Conservation (phyloP, 2,329 filamentous ascomycete species). For the Xylaria sp. region DNA sequence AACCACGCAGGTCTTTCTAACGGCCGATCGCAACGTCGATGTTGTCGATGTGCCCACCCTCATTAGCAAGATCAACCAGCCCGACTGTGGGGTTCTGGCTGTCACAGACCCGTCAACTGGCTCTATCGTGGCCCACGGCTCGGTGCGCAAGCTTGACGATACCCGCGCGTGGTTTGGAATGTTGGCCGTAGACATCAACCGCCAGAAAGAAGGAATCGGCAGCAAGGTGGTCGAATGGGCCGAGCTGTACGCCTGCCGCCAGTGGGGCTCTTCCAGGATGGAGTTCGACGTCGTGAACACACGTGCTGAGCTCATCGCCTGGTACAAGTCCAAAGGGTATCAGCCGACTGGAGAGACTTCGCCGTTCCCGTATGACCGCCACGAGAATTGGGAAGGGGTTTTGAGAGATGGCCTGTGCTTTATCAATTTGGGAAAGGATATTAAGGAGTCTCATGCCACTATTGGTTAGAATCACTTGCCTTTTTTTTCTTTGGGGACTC, state of each 20-base stretch:
- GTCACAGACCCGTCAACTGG: constrained; percentile 47
- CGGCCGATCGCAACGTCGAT: constrained; percentile 24
- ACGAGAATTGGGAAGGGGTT: constrained; percentile 50
- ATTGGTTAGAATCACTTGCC: constrained; percentile 11
- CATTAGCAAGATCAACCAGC: constrained; percentile 36
- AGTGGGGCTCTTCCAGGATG: constrained; percentile 51
- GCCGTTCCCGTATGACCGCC: constrained; percentile 56
- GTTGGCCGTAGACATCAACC: constrained; percentile 58
- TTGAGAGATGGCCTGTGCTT: constrained; percentile 59
- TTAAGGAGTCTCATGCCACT: constrained; percentile 29
- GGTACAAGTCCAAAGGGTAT: constrained; percentile 60
- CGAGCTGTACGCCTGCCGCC: constrained; percentile 52
- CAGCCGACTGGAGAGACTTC: constrained; percentile 52
- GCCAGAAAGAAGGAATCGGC: constrained; percentile 59
- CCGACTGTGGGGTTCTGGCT: constrained; percentile 47
- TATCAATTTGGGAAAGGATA: constrained; percentile 53
- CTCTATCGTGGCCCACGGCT: constrained; percentile 58
- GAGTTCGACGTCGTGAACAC: constrained; percentile 60
- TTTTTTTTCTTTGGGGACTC: not conserved
- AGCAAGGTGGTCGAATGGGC: constrained; percentile 55
- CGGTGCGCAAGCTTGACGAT: constrained; percentile 50
- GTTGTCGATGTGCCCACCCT: constrained; percentile 27
- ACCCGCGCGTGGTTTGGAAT: constrained; percentile 58
- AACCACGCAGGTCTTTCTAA: constrained; percentile 38
- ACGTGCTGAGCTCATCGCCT: constrained; percentile 58